These are phyloP conservation scores for Erysimum pusillum DNA, from an alignment of 441 rosid genomes.

Conservation along the genomic window DNA sequence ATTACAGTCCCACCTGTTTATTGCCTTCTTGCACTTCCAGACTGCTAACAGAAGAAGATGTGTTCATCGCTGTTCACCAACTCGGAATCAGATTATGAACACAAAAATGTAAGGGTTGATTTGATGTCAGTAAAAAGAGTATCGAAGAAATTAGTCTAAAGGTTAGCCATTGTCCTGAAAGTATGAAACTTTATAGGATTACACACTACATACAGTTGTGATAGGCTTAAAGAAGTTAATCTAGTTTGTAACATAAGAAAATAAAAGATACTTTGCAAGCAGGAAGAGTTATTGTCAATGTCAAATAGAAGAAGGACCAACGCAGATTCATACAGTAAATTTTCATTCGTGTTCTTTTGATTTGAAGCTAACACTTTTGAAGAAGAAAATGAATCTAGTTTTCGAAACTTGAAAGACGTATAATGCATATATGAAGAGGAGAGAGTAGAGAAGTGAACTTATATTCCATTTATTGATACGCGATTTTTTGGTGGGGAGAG, in stretches of 20 bases:
- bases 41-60: conserved; percentile 40
- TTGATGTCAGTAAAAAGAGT: conserved; percentile 7
- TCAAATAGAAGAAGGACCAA: background rate
- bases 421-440: conserved; percentile 25
- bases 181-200: conserved; percentile 14
- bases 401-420: conserved; percentile 5
- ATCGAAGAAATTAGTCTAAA: conserved; percentile 3
- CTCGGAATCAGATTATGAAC: conserved; percentile 10
- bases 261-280: conserved; percentile 9
- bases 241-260: conserved; percentile 23
- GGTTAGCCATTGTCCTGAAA: conserved; percentile 10
- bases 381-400: background rate
- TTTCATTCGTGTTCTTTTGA: background rate
- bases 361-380: background rate
- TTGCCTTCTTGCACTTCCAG: conserved; percentile 66
- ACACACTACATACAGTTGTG: conserved; percentile 13
- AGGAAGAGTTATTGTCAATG: background rate
- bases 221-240: conserved; percentile 17
- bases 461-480: conserved; percentile 37
- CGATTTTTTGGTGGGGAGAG: background rate
- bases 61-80: conserved; percentile 38
- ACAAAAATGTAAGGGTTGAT: conserved; percentile 19
- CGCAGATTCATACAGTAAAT: background rate
- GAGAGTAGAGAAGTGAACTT: conserved; percentile 26
- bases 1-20: conserved; percentile 66